phyloP scores from a whole-genome alignment of 108 stramenopile species.

The Skeletonema grethae region DNA sequence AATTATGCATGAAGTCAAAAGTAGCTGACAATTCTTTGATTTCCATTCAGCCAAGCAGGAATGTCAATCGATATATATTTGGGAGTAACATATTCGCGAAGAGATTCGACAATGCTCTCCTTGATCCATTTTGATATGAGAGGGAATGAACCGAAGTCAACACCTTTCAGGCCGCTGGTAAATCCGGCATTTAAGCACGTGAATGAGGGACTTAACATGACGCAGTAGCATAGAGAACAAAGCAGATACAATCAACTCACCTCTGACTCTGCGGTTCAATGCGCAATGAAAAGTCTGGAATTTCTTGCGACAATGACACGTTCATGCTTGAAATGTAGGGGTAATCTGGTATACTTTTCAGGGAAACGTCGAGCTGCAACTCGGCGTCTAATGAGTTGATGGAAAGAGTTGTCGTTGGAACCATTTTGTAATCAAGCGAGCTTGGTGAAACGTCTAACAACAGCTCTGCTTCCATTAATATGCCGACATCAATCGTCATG shows the following conservation, averaged over 20 bases:
- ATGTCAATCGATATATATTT: conserved; percentile 47
- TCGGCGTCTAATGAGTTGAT: conserved; percentile 43
- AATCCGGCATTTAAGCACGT: background rate
- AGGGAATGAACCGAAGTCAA: conserved; percentile 53
- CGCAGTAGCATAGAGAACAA: background rate
- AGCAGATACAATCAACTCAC: conserved; percentile 5
- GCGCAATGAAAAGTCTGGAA: conserved; percentile 42
- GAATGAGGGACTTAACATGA: background rate
- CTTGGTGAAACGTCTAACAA: conserved; percentile 43
- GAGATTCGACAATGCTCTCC: conserved; percentile 17
- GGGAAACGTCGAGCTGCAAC: conserved; percentile 21
- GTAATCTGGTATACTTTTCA: conserved; percentile 33
- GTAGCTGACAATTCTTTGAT: conserved; percentile 19
- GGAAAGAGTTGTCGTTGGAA: conserved; percentile 43
- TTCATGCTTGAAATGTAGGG: conserved; percentile 48
- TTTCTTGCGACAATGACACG: conserved; percentile 24
- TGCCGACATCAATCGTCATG: conserved; percentile 24
- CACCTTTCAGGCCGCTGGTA: conserved; percentile 47
- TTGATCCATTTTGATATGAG: conserved; percentile 49
- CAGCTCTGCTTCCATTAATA: conserved; percentile 39
- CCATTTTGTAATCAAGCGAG: conserved; percentile 45
- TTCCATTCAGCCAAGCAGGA: conserved; percentile 27
- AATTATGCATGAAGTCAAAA: background rate
- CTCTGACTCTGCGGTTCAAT: conserved; percentile 45
- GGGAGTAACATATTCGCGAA: conserved; percentile 37